Evolutionary conservation across 352 stramenopile genomes (phyloP).

Genomic region (Phytopythium mirpurense): DNA sequence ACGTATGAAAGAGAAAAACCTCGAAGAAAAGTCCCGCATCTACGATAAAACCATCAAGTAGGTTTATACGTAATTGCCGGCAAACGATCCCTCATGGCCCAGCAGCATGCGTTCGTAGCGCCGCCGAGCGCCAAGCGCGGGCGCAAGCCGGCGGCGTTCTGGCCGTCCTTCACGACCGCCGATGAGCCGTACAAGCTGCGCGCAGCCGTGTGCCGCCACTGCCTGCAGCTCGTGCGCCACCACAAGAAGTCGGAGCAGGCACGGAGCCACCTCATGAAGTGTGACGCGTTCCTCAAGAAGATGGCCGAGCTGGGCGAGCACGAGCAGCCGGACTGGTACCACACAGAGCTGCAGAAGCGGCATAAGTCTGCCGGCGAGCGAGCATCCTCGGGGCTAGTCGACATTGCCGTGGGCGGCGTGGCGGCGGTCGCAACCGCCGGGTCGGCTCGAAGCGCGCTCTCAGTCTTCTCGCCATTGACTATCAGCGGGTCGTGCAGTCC

Average conservation of each 20-base stretch:
- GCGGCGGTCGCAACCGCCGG: background rate
- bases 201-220: slow-evolving; percentile 46
- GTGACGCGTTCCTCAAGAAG: slow-evolving; percentile 33
- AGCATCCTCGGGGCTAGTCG: background rate
- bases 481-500: background rate
- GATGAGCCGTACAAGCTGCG: slow-evolving; percentile 40
- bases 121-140: slow-evolving; percentile 16
- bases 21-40: background rate
- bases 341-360: slow-evolving; percentile 31
- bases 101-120: background rate
- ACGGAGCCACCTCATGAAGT: slow-evolving; percentile 53
- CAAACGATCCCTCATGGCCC: too few species aligned
- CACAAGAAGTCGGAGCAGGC: slow-evolving; percentile 65
- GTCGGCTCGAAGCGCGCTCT: background rate
- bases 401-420: background rate
- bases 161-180: slow-evolving; percentile 46
- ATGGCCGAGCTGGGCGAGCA: slow-evolving; percentile 21
- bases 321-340: slow-evolving; percentile 49
- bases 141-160: slow-evolving; percentile 39
- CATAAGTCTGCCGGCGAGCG: slow-evolving; percentile 8
- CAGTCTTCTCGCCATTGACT: background rate
- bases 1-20: too few species aligned
- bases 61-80: too few species aligned
- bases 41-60: background rate
- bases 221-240: slow-evolving; percentile 29